Percentiles rank a stretch among this genome's conserved stretches.
Evolutionary conservation across 176 grass and related monocot genomes (phyloP).

Genomic region (Oryza glumipatula): DNA sequence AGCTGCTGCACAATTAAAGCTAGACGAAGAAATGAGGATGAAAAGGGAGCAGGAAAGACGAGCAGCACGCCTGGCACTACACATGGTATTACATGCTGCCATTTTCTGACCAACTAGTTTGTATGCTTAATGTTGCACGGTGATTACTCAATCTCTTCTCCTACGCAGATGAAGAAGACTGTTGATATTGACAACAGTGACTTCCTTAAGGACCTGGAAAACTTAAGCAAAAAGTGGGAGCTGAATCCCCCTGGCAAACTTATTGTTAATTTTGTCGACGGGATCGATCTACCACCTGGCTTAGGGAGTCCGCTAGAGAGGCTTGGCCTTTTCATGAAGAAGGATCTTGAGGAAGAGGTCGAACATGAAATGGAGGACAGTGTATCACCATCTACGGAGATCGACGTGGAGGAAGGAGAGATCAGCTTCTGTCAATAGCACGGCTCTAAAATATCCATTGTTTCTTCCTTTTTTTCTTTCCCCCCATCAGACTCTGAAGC

Average conservation of each 20-base stretch:
- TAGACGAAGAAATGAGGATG: constrained; percentile 62
- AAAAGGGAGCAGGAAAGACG: constrained; percentile 78
- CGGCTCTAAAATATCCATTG: constrained; percentile 12
- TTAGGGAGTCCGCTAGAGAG: constrained; percentile 65
- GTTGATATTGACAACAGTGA: constrained; percentile 87
- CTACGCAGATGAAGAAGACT: constrained; percentile 83
- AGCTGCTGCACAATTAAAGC: constrained; percentile 59
- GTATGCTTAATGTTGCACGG: constrained; percentile 13
- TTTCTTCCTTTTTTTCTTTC: neutral
- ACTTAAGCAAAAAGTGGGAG: constrained; percentile 50
- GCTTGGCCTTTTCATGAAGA: constrained; percentile 80
- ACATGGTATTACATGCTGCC: constrained; percentile 52
- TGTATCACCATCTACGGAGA: constrained; percentile 35
- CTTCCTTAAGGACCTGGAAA: constrained; percentile 65
- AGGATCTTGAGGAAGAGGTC: constrained; percentile 55
- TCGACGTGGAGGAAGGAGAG: constrained; percentile 68
- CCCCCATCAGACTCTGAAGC: neutral
- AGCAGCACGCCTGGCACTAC: constrained; percentile 69
- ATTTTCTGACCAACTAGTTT: constrained; percentile 30
- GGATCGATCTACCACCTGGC: constrained; percentile 46
- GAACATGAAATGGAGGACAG: constrained; percentile 57
- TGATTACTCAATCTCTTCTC: constrained; percentile 18
- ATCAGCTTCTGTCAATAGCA: constrained; percentile 46
- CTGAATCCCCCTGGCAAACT: constrained; percentile 40
- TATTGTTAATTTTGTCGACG: constrained; percentile 49